Conservation (phyloP, 305 asterid genomes). For the Fraxinus greggii region DNA sequence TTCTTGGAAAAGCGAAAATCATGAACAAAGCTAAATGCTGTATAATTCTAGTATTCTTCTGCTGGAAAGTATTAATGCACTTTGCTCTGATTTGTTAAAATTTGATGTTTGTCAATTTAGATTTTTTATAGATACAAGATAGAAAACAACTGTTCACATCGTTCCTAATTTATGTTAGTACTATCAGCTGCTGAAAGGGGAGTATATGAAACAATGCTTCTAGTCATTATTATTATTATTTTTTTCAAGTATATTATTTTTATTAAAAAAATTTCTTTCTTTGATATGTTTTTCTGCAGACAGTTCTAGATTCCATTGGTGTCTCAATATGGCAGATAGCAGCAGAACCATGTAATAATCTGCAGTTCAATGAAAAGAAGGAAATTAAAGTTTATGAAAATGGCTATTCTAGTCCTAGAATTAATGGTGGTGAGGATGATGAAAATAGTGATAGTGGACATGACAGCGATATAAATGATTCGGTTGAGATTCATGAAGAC, state of each 20-base stretch:
- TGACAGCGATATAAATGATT: conserved; percentile 39
- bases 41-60: not conserved
- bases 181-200: not conserved
- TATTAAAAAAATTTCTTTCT: not conserved
- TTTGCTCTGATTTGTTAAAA: not conserved
- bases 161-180: not conserved
- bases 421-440: conserved; percentile 39
- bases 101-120: not conserved
- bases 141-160: not conserved
- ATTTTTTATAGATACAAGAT: not conserved
- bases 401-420: conserved; percentile 43
- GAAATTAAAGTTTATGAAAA: conserved; percentile 40
- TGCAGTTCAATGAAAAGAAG: conserved; percentile 24
- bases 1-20: not conserved
- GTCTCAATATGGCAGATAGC: conserved; percentile 89
- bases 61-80: not conserved
- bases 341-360: conserved; percentile 51
- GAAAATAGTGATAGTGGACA: conserved; percentile 55
- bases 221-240: not conserved
- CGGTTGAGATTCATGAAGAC: conserved; percentile 43
- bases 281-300: conserved; percentile 47
- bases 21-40: not conserved
- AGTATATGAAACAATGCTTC: not conserved
- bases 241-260: not conserved
- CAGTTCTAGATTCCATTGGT: conserved; percentile 69